A percentile compares a stretch with the other conserved stretches of the same genome.
Evolutionary conservation across 177 flowering plant genomes (phyloP).

Genomic region (Vitis hybrid): DNA sequence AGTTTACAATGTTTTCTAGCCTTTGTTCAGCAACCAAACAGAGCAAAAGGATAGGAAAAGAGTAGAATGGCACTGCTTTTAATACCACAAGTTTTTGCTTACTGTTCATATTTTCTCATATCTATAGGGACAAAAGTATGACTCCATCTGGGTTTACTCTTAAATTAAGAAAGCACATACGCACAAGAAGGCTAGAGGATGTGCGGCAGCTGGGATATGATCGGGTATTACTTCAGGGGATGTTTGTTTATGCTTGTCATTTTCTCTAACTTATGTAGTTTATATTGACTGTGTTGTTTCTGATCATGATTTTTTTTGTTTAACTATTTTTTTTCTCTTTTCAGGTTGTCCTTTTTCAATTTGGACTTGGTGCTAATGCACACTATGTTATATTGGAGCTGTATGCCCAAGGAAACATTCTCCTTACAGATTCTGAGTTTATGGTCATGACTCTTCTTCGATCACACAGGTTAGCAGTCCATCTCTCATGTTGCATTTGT

Average conservation of each 20-base stretch:
- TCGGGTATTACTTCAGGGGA: conserved; percentile 48
- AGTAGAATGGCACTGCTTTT: background rate
- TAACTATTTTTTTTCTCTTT: background rate
- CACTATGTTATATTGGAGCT: conserved; percentile 90
- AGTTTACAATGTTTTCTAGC: background rate
- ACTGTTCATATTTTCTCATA: background rate
- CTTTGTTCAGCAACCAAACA: background rate
- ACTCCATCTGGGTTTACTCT: conserved; percentile 98
- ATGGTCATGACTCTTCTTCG: conserved; percentile 91
- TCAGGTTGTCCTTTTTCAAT: conserved; percentile 88
- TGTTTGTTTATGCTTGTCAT: background rate
- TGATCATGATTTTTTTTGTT: background rate
- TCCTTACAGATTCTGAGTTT: conserved; percentile 83
- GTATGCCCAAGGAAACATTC: conserved; percentile 92
- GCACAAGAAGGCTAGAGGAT: conserved; percentile 96
- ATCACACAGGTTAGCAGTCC: conserved; percentile 73
- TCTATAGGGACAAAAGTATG: conserved; percentile 80
- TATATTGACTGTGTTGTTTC: background rate
- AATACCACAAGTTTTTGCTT: background rate
- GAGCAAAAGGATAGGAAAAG: background rate
- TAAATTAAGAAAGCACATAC: conserved; percentile 88
- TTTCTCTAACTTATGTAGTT: background rate
- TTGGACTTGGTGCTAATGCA: conserved; percentile 87
- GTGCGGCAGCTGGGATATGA: conserved; percentile 98
- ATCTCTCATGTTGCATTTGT: background rate